Percentiles rank a stretch among this genome's conserved stretches.
Conservation (phyloP, 306 rosid species). For the Lupinus albus region DNA sequence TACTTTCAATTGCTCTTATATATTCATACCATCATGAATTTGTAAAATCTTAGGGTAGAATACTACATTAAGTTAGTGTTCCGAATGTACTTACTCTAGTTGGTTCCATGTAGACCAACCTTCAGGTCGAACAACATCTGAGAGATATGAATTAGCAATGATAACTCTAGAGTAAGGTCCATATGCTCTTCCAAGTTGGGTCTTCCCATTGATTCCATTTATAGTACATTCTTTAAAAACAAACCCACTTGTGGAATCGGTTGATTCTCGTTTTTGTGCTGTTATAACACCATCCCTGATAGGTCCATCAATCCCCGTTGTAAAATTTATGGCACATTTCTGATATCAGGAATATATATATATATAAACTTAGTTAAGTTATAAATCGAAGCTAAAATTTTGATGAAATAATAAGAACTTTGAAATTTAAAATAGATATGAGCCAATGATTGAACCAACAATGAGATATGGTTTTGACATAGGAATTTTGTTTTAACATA, state of each 20-base stretch:
- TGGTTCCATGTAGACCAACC: slow-evolving; percentile 46
- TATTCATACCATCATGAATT: too few relatives aligned
- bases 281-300: slow-evolving; percentile 25
- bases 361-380: neutral
- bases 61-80: too few relatives aligned
- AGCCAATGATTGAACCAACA: neutral
- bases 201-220: slow-evolving; percentile 15
- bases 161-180: slow-evolving; percentile 42
- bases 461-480: neutral
- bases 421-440: neutral
- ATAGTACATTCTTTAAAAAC: slow-evolving; percentile 37
- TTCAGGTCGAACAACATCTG: slow-evolving; percentile 24
- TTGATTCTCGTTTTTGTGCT: slow-evolving; percentile 36
- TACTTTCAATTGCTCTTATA: too few relatives aligned
- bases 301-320: neutral
- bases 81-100: too few relatives aligned
- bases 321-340: slow-evolving; percentile 5
- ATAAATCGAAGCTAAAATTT: neutral
- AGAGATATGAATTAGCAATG: slow-evolving; percentile 11
- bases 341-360: neutral
- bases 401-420: neutral
- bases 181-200: slow-evolving; percentile 32
- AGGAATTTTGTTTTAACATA: neutral
- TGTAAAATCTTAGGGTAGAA: too few relatives aligned
- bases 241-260: slow-evolving; percentile 30